A percentile compares a stretch with the other conserved stretches of the same genome.
These are phyloP conservation scores for Powellomyces hirtus DNA, from an alignment of 192 early-diverging fungal genomes.

Conservation along the genomic window DNA sequence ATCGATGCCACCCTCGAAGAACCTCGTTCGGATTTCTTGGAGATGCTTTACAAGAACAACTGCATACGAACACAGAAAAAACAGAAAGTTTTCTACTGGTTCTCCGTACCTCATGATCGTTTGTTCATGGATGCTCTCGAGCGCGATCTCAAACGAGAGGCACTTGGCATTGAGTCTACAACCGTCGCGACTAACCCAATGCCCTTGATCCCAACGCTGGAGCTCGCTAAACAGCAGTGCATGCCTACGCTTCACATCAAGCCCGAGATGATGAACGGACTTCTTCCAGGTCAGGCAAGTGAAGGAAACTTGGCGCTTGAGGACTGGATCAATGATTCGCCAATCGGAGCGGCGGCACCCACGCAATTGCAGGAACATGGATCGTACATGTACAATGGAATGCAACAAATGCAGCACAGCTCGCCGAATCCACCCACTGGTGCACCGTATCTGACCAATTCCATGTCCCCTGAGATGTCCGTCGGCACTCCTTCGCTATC, in stretches of 20 bases:
- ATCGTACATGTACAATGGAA: neutral
- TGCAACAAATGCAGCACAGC: neutral
- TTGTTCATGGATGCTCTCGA: slow-evolving; percentile 95
- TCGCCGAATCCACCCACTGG: neutral
- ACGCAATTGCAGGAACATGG: neutral
- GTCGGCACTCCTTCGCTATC: slow-evolving; percentile 12
- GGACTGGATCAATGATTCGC: slow-evolving; percentile 25
- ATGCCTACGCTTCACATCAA: slow-evolving; percentile 62
- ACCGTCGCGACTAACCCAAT: slow-evolving; percentile 54
- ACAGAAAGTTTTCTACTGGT: slow-evolving; percentile 99
- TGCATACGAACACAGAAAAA: slow-evolving; percentile 99
- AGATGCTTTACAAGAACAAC: slow-evolving; percentile 91
- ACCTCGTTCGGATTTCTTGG: slow-evolving; percentile 88
- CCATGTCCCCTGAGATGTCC: slow-evolving; percentile 27
- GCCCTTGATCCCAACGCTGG: slow-evolving; percentile 34
- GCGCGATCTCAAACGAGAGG: slow-evolving; percentile 92
- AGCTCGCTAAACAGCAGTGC: slow-evolving; percentile 58
- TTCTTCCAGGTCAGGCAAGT: slow-evolving; percentile 38
- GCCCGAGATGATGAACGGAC: slow-evolving; percentile 28
- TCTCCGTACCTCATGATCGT: slow-evolving; percentile 88
- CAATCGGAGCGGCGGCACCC: slow-evolving; percentile 8
- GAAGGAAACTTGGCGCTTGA: slow-evolving; percentile 12
- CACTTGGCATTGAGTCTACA: slow-evolving; percentile 79
- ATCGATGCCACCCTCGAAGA: slow-evolving; percentile 90
- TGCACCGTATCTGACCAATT: slow-evolving; percentile 6